Evolutionary conservation across 371 early-diverging fungal species (phyloP).

Genomic region (Rhizopus arrhizus): DNA sequence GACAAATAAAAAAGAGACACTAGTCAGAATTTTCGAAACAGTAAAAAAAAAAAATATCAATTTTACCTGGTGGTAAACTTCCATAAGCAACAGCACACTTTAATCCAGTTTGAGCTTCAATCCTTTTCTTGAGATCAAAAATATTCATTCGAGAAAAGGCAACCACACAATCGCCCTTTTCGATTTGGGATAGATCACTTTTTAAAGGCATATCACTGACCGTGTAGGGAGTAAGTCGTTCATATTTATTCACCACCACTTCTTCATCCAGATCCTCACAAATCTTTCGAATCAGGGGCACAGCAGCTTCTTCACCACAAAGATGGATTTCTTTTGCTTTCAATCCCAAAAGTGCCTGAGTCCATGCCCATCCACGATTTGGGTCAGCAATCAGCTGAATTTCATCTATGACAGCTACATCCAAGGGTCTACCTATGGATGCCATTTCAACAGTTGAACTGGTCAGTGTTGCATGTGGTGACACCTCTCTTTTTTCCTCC

Average conservation of each 20-base stretch:
- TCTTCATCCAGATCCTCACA: constrained; percentile 75
- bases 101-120: constrained; percentile 78
- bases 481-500: constrained; percentile 78
- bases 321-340: constrained; percentile 88
- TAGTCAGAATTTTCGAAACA: background rate
- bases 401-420: constrained; percentile 95
- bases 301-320: constrained; percentile 91
- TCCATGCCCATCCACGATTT: constrained; percentile 96
- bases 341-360: constrained; percentile 81
- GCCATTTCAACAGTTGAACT: constrained; percentile 95
- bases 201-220: constrained; percentile 58
- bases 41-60: background rate
- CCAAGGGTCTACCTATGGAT: constrained; percentile 54
- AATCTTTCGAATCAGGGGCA: constrained; percentile 79
- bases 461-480: constrained; percentile 47
- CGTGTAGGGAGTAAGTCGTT: constrained; percentile 76
- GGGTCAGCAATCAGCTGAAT: constrained; percentile 93
- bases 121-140: constrained; percentile 72
- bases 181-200: constrained; percentile 57
- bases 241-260: constrained; percentile 78
- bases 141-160: constrained; percentile 84
- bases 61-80: constrained; percentile 80
- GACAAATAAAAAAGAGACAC: too few relatives aligned
- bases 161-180: constrained; percentile 87
- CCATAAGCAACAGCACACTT: constrained; percentile 95